Percentiles rank a stretch among this genome's conserved stretches.
Conservation (phyloP, 1,284 basidiomycete genomes). For the Abortiporus biennis region DNA sequence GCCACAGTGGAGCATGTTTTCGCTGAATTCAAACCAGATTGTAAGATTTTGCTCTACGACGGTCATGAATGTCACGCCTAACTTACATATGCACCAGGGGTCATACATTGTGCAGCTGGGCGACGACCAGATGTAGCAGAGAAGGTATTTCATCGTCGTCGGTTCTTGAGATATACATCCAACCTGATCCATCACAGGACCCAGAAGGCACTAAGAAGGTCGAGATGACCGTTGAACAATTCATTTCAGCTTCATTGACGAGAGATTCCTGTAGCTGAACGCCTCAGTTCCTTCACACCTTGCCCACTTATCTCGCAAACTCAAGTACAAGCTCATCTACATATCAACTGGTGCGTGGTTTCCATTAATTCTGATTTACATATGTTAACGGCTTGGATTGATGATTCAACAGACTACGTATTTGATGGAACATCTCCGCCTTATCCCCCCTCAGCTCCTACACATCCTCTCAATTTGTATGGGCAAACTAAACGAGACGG, state of each 20-base stretch:
- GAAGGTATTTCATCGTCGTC: conserved; percentile 39
- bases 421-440: conserved; percentile 82
- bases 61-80: no score
- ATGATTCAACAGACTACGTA: conserved; percentile 62
- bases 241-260: no score
- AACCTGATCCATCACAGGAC: conserved; percentile 33
- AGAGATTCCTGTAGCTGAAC: conserved; percentile 71
- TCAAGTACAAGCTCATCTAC: conserved; percentile 62
- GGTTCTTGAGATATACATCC: background rate
- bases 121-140: conserved; percentile 79
- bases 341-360: conserved; percentile 62
- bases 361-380: background rate
- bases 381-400: background rate
- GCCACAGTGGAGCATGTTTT: conserved; percentile 45
- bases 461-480: conserved; percentile 76
- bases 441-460: conserved; percentile 58
- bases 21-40: conserved; percentile 52
- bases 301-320: conserved; percentile 47
- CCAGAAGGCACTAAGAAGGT: conserved; percentile 62
- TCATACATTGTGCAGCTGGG: conserved; percentile 84
- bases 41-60: conserved; percentile 33
- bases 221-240: no score
- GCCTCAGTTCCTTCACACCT: conserved; percentile 58
- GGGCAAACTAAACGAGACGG: conserved; percentile 74
- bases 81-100: no score